Evolutionary conservation across 2,329 filamentous ascomycete species (phyloP).

Genomic region (Aureobasidium pullulans): DNA sequence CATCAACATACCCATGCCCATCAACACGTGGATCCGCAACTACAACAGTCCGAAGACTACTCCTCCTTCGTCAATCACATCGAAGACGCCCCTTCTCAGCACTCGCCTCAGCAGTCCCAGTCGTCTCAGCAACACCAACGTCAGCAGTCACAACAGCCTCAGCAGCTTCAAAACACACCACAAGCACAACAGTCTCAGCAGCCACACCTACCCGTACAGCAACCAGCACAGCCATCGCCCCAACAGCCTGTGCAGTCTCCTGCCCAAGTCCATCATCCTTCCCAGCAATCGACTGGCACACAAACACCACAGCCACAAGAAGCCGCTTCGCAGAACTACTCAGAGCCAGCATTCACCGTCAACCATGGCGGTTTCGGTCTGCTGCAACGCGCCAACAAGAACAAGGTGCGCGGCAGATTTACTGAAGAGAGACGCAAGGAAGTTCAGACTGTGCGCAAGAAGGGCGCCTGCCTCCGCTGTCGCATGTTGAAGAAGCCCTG

Average conservation of each 20-base stretch:
- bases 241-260: conserved; percentile 5
- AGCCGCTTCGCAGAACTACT: conserved; percentile 14
- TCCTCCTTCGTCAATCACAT: conserved; percentile 5
- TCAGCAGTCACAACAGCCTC: neutral
- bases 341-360: conserved; percentile 26
- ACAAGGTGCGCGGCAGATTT: conserved; percentile 50
- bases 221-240: neutral
- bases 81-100: neutral
- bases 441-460: conserved; percentile 52
- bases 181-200: conserved; percentile 9
- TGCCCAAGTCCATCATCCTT: neutral
- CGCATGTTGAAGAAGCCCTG: conserved; percentile 60
- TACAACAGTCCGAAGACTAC: conserved; percentile 14
- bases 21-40: conserved; percentile 6
- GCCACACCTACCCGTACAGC: conserved; percentile 20
- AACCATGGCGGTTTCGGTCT: conserved; percentile 22
- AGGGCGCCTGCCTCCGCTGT: conserved; percentile 55
- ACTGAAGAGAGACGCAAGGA: conserved; percentile 49
- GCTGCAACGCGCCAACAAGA: conserved; percentile 28
- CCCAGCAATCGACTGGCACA: neutral
- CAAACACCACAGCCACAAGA: neutral
- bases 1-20: neutral
- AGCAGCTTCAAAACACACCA: neutral
- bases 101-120: neutral
- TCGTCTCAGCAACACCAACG: neutral